Evolutionary conservation across 805 yeast species (phyloP).

Genomic region (Kazachstania africana): DNA sequence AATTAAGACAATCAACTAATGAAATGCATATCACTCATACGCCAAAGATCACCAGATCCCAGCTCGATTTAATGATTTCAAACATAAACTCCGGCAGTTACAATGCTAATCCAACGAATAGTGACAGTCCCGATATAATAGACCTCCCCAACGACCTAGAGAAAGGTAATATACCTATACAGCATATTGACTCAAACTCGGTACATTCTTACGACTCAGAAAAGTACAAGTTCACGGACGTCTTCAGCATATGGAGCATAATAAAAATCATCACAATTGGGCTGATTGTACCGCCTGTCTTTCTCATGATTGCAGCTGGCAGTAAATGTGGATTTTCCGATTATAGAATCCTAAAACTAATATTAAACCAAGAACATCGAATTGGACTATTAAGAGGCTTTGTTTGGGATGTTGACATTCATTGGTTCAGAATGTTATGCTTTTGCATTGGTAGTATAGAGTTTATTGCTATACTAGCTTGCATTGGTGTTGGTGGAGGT

Average conservation of each 20-base stretch:
- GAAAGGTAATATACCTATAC: constrained; percentile 9
- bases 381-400: constrained; percentile 16
- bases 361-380: constrained; percentile 13
- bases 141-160: neutral
- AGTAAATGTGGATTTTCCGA: constrained; percentile 10
- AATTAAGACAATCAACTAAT: too few species aligned
- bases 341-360: constrained; percentile 12
- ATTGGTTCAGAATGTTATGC: constrained; percentile 21
- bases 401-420: constrained; percentile 19
- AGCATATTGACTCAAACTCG: constrained; percentile 14
- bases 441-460: constrained; percentile 24
- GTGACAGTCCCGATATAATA: neutral
- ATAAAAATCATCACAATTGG: constrained; percentile 9
- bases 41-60: constrained; percentile 2
- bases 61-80: constrained; percentile 1
- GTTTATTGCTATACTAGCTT: constrained; percentile 25
- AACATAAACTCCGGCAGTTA: neutral
- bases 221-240: constrained; percentile 5
- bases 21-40: too few species aligned
- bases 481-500: constrained; percentile 36
- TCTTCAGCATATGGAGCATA: constrained; percentile 14
- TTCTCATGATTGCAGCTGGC: constrained; percentile 17
- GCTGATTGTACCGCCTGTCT: constrained; percentile 17
- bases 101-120: neutral
- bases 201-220: constrained; percentile 9